phyloP scores from a whole-genome alignment of 2,329 filamentous ascomycete genomes.

The Atkinsonella texensis region DNA sequence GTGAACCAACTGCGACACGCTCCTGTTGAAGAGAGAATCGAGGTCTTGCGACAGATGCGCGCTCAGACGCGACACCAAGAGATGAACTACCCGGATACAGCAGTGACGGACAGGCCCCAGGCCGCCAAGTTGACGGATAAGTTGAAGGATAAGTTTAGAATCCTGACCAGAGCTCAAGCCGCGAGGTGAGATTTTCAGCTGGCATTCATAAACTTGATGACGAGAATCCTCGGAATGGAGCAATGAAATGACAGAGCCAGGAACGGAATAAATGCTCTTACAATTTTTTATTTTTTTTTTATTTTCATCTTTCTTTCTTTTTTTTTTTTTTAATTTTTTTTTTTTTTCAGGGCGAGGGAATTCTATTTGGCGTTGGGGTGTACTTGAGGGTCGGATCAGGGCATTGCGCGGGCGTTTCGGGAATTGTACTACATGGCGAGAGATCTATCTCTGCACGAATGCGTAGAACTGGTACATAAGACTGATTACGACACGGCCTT shows the following conservation, averaged over 20 bases:
- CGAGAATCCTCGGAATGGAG: background rate
- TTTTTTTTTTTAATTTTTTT: no score
- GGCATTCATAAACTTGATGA: background rate
- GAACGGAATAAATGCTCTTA: no score
- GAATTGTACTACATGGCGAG: background rate
- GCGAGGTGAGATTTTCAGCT: conserved; percentile 3
- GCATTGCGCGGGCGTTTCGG: background rate
- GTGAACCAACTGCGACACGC: conserved; percentile 45
- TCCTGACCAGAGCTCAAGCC: conserved; percentile 34
- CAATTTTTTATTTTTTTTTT: no score
- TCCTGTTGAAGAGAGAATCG: conserved; percentile 50
- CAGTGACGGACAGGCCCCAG: conserved; percentile 24
- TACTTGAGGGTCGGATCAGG: background rate
- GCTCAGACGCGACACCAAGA: conserved; percentile 13
- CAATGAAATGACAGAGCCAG: background rate
- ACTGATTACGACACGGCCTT: background rate
- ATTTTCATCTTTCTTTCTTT: no score
- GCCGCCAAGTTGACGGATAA: conserved; percentile 34
- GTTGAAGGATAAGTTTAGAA: conserved; percentile 40
- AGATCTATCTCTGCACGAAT: background rate
- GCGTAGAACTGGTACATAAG: background rate
- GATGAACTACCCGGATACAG: conserved; percentile 11
- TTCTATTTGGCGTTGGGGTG: background rate
- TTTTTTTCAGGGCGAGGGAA: no score
- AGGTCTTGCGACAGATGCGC: conserved; percentile 37